Conservation (phyloP, 805 yeast species). For the Schizosaccharomyces lindneri region DNA sequence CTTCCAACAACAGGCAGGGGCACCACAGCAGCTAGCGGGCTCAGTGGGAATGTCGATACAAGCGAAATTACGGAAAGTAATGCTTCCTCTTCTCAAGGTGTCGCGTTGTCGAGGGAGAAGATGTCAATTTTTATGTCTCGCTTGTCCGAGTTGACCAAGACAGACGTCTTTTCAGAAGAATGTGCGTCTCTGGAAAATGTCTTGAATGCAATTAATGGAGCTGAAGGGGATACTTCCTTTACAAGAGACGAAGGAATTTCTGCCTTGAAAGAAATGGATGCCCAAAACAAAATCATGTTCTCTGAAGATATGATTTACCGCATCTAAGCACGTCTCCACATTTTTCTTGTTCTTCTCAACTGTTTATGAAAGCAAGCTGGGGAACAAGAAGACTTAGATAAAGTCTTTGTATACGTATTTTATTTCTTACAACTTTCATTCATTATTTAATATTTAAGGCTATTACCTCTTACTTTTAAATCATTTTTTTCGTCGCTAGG, state of each 20-base stretch:
- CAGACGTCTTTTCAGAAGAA: slow-evolving; percentile 19
- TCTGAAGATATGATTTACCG: slow-evolving; percentile 15
- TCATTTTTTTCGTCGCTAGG: background rate
- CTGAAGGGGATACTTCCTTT: slow-evolving; percentile 19
- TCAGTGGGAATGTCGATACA: background rate
- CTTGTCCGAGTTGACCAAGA: slow-evolving; percentile 23
- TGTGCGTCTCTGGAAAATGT: slow-evolving; percentile 19
- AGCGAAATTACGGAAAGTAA: background rate
- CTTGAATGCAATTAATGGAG: slow-evolving; percentile 20
- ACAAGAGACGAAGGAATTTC: slow-evolving; percentile 16
- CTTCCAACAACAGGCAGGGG: background rate
- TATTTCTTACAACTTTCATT: background rate
- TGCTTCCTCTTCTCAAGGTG: slow-evolving; percentile 12
- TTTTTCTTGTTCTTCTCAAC: background rate
- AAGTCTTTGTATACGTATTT: background rate
- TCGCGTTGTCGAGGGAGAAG: slow-evolving; percentile 23
- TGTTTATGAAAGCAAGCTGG: too few relatives aligned
- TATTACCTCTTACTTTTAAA: background rate
- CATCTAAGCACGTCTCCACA: slow-evolving; percentile 7
- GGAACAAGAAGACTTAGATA: background rate
- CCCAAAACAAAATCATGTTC: slow-evolving; percentile 15
- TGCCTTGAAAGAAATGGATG: slow-evolving; percentile 16
- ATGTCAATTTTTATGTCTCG: slow-evolving; percentile 21
- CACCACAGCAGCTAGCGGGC: background rate
- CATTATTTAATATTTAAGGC: background rate